phyloP scores from a whole-genome alignment of 2,329 filamentous ascomycete species.

The Cyphellophora europaea region DNA sequence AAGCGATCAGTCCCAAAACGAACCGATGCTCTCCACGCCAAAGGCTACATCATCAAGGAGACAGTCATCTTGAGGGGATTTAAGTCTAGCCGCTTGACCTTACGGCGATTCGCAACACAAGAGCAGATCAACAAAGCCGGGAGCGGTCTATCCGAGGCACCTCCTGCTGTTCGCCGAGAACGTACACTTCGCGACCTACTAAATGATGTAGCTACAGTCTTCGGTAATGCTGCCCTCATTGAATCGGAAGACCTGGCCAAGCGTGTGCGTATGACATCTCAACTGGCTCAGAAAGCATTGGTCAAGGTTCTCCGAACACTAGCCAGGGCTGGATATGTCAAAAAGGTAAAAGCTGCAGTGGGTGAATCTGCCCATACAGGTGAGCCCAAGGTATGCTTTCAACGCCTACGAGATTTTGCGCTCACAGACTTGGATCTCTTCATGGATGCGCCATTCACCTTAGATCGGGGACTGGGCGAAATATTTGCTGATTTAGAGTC shows the following conservation, averaged over 20 bases:
- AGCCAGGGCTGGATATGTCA: constrained; percentile 35
- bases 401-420: constrained; percentile 32
- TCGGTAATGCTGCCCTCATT: background rate
- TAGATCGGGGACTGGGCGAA: too few species aligned
- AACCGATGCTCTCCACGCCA: constrained; percentile 46
- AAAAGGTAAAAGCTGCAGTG: constrained; percentile 32
- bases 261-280: constrained; percentile 28
- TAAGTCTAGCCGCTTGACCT: constrained; percentile 47
- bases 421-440: constrained; percentile 31
- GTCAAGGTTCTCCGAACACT: constrained; percentile 34
- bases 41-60: constrained; percentile 54
- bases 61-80: constrained; percentile 37
- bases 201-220: background rate
- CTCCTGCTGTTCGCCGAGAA: background rate
- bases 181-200: background rate
- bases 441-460: constrained; percentile 9
- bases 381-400: constrained; percentile 31
- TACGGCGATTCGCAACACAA: constrained; percentile 38
- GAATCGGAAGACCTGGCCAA: constrained; percentile 35
- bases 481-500: too few species aligned
- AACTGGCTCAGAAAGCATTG: constrained; percentile 20
- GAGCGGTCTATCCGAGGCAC: background rate
- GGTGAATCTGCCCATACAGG: constrained; percentile 28
- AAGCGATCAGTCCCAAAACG: constrained; percentile 55
- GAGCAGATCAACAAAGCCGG: background rate